Percentiles rank a stretch among this genome's conserved stretches.
These are phyloP conservation scores for Hordeum marinum DNA, from an alignment of 176 grass and related monocot genomes.

Conservation along the genomic window DNA sequence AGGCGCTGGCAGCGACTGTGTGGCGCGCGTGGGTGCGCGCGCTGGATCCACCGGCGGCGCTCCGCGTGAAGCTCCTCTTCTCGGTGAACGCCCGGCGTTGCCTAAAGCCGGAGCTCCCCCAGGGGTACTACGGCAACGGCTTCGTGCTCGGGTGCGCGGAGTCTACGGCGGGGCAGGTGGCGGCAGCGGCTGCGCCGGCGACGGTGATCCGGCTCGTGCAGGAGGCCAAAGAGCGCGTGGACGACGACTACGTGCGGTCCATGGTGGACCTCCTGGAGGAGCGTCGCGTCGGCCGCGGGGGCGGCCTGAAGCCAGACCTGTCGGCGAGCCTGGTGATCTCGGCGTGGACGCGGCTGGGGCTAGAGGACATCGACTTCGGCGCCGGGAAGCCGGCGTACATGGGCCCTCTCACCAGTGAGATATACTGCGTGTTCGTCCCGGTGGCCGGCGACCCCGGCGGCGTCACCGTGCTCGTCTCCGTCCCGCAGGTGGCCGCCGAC, in stretches of 20 bases:
- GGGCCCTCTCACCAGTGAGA: slow-evolving; percentile 91
- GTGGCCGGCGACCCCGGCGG: slow-evolving; percentile 55
- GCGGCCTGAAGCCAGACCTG: slow-evolving; percentile 46
- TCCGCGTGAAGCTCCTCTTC: slow-evolving; percentile 90
- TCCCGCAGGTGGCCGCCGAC: slow-evolving; percentile 51
- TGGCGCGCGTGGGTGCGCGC: slow-evolving; percentile 83
- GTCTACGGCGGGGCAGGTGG: slow-evolving; percentile 47
- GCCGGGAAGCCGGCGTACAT: slow-evolving; percentile 60
- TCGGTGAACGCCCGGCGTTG: slow-evolving; percentile 62
- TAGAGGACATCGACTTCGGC: slow-evolving; percentile 91
- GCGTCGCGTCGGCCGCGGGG: slow-evolving; percentile 11
- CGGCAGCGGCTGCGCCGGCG: not conserved
- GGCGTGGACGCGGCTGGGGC: slow-evolving; percentile 68
- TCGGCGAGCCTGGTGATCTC: slow-evolving; percentile 82
- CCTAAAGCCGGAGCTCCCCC: slow-evolving; percentile 59
- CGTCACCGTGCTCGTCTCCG: slow-evolving; percentile 68
- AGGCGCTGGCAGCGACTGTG: slow-evolving; percentile 72
- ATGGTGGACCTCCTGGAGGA: slow-evolving; percentile 80
- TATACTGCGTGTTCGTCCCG: slow-evolving; percentile 86
- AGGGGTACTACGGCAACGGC: slow-evolving; percentile 82
- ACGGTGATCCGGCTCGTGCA: slow-evolving; percentile 60
- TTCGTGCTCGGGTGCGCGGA: slow-evolving; percentile 92
- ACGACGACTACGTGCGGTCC: slow-evolving; percentile 62
- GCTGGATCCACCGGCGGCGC: slow-evolving; percentile 40
- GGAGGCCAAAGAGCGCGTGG: slow-evolving; percentile 59